Evolutionary conservation across 2,329 filamentous ascomycete genomes (phyloP), one percentile per base, ranked within the genome.

Genomic region (Polychaeton citri): DNA sequence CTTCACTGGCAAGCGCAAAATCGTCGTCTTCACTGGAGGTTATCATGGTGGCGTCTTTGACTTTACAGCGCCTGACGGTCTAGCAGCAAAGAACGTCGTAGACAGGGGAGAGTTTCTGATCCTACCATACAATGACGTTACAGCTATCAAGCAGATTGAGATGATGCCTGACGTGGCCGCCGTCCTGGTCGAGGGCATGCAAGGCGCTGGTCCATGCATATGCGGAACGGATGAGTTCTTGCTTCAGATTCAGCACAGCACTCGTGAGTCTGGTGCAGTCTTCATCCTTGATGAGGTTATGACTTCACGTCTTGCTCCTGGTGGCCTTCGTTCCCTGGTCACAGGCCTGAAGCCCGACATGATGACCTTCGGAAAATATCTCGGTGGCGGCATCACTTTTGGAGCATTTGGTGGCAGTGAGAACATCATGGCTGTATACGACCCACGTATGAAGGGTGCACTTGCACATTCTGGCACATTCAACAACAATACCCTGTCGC

Each of bases 261-360:
- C 71, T 2, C 57, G 53, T 16, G 55, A 64, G 48, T 54, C 61
- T 1, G 69, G 68, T 2, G 69, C 71, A 0, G 36, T 82, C 1
- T 68, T 82, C 43, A 73, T 82, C 24, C 57, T 81, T 5, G 79
- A 82, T 49, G 79, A 83, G 54, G 77, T 82, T 5, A 76, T 79
- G 67, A 79, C 76, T 0, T 76, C 72, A 4, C 65, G 77, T 2
- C 54, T 79, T 12, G 55, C 61, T 10, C 60, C 60, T 2, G 54
- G 61, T 6, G 75, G 76, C 0, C 49, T 75, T 3, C 61, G 65
- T 5, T 51, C 50, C 3, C 41, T 55, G 18, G 40, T 61, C 19
- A 28, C 12, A 19, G 60, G 53, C 2, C 50, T 79, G 6, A 57
- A 54, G 2, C 73, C 76, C 0, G 76, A 80, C 46, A 51, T 80